phyloP scores from a whole-genome alignment of 2,329 filamentous ascomycete genomes.

The Plenodomus biglobosus region DNA sequence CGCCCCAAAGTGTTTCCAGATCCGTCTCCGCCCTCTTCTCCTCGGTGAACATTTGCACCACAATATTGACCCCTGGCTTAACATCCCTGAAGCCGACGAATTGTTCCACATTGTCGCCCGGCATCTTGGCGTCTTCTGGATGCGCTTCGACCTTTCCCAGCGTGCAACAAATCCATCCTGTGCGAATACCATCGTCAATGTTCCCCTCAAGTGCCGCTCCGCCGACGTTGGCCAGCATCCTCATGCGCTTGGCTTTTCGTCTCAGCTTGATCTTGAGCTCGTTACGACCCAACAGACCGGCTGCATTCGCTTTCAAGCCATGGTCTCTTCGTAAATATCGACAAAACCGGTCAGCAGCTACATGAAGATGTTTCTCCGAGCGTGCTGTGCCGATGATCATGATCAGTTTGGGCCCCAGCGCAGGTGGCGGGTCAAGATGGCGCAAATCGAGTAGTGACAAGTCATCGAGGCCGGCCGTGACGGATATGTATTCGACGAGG shows the following conservation, averaged over 20 bases:
- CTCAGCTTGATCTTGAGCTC: slow-evolving; percentile 86
- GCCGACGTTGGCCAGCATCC: slow-evolving; percentile 73
- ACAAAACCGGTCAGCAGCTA: slow-evolving; percentile 85
- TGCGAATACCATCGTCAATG: slow-evolving; percentile 82
- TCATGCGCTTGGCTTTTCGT: slow-evolving; percentile 77
- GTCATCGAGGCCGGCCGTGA: slow-evolving; percentile 84
- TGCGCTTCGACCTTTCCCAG: slow-evolving; percentile 68
- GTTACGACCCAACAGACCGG: slow-evolving; percentile 85
- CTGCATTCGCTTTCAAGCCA: slow-evolving; percentile 74
- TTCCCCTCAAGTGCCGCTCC: slow-evolving; percentile 55
- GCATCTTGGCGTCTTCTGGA: slow-evolving; percentile 38
- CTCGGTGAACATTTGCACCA: slow-evolving; percentile 72
- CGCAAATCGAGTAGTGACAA: slow-evolving; percentile 81
- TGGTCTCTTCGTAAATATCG: slow-evolving; percentile 77
- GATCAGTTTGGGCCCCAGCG: slow-evolving; percentile 81
- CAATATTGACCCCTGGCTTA: slow-evolving; percentile 60
- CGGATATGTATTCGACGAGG: slow-evolving; percentile 75
- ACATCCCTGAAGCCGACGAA: slow-evolving; percentile 76
- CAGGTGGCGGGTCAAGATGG: slow-evolving; percentile 78
- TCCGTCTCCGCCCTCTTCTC: slow-evolving; percentile 69
- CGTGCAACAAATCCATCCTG: slow-evolving; percentile 96
- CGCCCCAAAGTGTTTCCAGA: slow-evolving; percentile 65
- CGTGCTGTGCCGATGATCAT: slow-evolving; percentile 93
- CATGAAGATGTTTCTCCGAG: slow-evolving; percentile 89
- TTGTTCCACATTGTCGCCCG: slow-evolving; percentile 47